Evolutionary conservation across 2,329 filamentous ascomycete genomes (phyloP), one percentile per base, ranked within the genome.

Genomic region (Alternaria sp.): DNA sequence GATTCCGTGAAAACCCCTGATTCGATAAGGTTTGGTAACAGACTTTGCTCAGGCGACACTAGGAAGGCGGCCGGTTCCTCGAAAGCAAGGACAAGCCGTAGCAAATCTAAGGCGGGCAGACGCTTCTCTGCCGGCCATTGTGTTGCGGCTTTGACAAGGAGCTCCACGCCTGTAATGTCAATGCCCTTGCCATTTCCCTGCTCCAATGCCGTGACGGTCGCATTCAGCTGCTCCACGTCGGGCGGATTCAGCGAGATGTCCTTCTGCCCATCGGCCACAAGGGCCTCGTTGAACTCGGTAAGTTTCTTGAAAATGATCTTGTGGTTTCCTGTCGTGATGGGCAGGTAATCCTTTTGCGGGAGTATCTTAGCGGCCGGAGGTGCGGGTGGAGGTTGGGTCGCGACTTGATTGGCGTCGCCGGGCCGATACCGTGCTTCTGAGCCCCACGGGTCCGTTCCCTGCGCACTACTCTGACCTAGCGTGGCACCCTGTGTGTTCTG

Each of bases 401-500:
- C 47, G 17, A 69, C 66, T 15, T 84, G 73, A 50, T 81, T 78
- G 1, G 81, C 75, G 68, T 92, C 89, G 13, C 90, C 92, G 21
- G 93, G 93, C 56, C 90, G 87, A 78, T 97, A 96, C 69, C 92
- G 86, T 57, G 89, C 87, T 69, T 95, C 93, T 17, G 89, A 89
- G 7, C 93, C 93, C 83, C 89, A 93, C 0, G 93, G 90, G 79
- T 97, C 92, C 32, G 88, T 83, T 5, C 82, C 83, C 51, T 86
- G 82, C 15, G 77, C 74, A 54, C 84, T 77, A 69, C 75, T 70
- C 61, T 90, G 87, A 1, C 93, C 93, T n/a, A 97, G 82, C 1
- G 90, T 93, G 8, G 93, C 91, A 4, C 93, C 94, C 81, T 95
- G 89, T 1, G 94, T 97, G 75, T 98, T 98, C 59, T 91, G 87